Conservation (phyloP, 352 stramenopile species). For the Phytophthora uliginosa region DNA sequence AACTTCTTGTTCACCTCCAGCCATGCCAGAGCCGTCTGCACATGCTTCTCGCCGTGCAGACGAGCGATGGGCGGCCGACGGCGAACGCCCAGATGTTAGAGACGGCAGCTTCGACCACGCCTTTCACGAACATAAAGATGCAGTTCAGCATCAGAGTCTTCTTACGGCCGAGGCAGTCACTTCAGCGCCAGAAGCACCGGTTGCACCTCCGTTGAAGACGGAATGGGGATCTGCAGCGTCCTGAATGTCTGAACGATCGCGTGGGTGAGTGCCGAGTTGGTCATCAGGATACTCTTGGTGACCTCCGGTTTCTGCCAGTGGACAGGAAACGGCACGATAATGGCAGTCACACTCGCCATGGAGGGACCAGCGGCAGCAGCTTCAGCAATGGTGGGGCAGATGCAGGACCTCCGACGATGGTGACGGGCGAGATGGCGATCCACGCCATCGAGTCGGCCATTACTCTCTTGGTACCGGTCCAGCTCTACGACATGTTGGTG, state of each 20-base stretch:
- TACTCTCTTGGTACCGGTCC: too few relatives aligned
- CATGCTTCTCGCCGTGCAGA: slow-evolving; percentile 29
- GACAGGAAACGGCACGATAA: too few relatives aligned
- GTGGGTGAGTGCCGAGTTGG: slow-evolving; percentile 85
- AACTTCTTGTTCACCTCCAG: slow-evolving; percentile 18
- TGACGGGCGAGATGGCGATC: too few relatives aligned
- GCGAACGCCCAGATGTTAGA: slow-evolving; percentile 28
- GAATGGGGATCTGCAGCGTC: slow-evolving; percentile 86
- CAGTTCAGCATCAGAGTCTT: slow-evolving; percentile 21
- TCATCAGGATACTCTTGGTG: slow-evolving; percentile 79
- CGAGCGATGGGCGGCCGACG: too few relatives aligned
- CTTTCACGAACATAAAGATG: too few relatives aligned
- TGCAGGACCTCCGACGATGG: too few relatives aligned
- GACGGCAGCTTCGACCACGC: background rate
- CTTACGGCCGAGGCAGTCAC: slow-evolving; percentile 35
- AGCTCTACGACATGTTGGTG: too few relatives aligned
- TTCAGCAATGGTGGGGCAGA: too few relatives aligned
- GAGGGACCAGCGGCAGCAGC: too few relatives aligned
- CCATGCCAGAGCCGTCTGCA: slow-evolving; percentile 26
- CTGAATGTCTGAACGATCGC: slow-evolving; percentile 90
- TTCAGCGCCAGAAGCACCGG: slow-evolving; percentile 56
- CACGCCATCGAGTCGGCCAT: too few relatives aligned
- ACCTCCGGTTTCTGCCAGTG: slow-evolving; percentile 81
- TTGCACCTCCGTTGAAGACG: slow-evolving; percentile 59
- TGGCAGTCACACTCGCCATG: too few relatives aligned